A percentile compares a stretch with the other conserved stretches of the same genome.
Evolutionary conservation across 495 filamentous ascomycete genomes (phyloP).

Genomic region (Aspergillus indologenus): DNA sequence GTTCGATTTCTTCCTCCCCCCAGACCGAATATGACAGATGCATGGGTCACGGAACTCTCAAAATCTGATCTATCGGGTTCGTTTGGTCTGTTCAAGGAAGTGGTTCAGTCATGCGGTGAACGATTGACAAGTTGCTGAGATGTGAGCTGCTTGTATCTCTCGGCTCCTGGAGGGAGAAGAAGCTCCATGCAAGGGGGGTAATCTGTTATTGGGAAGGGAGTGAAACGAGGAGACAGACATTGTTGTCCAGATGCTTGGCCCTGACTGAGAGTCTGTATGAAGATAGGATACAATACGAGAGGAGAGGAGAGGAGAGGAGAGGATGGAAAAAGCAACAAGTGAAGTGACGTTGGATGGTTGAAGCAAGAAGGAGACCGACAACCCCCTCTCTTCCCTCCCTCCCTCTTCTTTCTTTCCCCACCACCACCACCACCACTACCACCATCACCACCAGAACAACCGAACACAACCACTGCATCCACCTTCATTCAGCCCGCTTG

Average conservation of each 20-base stretch:
- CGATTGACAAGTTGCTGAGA: background rate
- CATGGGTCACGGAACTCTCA: background rate
- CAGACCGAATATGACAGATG: constrained; percentile 1
- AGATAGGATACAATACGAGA: background rate
- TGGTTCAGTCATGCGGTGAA: background rate
- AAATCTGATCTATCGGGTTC: background rate
- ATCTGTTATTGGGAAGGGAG: constrained; percentile 12
- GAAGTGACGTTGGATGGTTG: too few species aligned
- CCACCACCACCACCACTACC: background rate
- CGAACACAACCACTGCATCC: background rate
- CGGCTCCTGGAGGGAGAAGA: background rate
- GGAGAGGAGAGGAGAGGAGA: too few species aligned
- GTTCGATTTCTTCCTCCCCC: background rate
- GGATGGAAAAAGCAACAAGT: constrained; percentile 3
- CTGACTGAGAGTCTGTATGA: background rate
- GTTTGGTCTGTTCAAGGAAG: background rate
- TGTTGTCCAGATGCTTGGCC: background rate
- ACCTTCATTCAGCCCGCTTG: background rate
- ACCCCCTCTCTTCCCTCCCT: background rate
- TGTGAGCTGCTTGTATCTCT: background rate
- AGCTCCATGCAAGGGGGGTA: constrained; percentile 7
- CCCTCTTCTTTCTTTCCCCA: background rate
- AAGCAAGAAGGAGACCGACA: background rate
- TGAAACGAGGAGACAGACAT: constrained; percentile 18
- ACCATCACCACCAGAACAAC: background rate